Evolutionary conservation across 2,329 filamentous ascomycete genomes (phyloP).

Genomic region (Paramyrothecium roridum): DNA sequence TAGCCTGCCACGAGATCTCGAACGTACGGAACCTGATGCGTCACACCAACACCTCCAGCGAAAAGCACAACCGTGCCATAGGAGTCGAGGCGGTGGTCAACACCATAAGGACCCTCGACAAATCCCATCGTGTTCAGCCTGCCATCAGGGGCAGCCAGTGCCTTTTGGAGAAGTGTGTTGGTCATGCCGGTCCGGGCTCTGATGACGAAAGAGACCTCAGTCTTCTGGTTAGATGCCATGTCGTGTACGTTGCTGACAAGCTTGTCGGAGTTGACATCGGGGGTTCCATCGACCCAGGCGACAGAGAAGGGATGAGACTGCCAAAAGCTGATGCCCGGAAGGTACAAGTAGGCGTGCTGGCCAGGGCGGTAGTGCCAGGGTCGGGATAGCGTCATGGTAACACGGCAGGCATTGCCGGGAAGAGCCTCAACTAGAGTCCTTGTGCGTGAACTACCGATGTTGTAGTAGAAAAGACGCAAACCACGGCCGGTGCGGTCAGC

Average conservation of each 20-base stretch:
- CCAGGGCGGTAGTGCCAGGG: constrained; percentile 75
- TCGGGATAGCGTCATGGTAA: constrained; percentile 71
- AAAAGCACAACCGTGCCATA: constrained; percentile 79
- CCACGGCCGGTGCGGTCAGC: constrained; percentile 61
- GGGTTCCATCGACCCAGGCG: constrained; percentile 70
- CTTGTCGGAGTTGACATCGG: constrained; percentile 47
- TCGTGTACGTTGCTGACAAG: constrained; percentile 59
- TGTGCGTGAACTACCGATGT: constrained; percentile 64
- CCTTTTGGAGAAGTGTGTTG: constrained; percentile 64
- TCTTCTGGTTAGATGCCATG: constrained; percentile 57
- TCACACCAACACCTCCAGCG: constrained; percentile 78
- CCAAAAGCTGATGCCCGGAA: constrained; percentile 68
- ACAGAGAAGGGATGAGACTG: constrained; percentile 79
- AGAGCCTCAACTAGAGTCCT: constrained; percentile 70
- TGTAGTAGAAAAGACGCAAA: constrained; percentile 59
- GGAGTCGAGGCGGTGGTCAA: constrained; percentile 66
- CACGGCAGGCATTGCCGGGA: constrained; percentile 69
- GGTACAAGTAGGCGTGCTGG: constrained; percentile 77
- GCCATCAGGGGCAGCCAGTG: constrained; percentile 57
- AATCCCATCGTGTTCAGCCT: constrained; percentile 61
- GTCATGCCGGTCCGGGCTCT: constrained; percentile 74
- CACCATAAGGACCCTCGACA: constrained; percentile 76
- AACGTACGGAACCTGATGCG: constrained; percentile 74
- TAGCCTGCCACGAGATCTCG: constrained; percentile 69
- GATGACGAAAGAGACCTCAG: constrained; percentile 68